Evolutionary conservation across 805 yeast species (phyloP).

Genomic region (Ogataea ganodermae): DNA sequence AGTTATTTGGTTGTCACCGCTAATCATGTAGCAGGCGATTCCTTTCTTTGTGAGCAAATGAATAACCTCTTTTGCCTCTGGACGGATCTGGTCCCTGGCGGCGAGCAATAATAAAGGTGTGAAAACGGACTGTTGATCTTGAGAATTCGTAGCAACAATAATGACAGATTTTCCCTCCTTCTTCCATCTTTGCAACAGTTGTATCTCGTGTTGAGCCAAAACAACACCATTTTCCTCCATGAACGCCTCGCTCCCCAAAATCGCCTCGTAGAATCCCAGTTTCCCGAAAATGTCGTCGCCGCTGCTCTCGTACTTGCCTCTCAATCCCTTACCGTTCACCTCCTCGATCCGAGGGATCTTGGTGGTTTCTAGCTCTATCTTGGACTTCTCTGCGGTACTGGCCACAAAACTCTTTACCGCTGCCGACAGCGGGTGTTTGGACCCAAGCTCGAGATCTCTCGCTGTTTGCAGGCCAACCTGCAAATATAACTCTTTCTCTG

Average conservation of each 20-base stretch:
- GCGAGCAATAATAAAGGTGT: conserved; percentile 52
- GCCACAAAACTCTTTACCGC: conserved; percentile 52
- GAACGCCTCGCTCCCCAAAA: conserved; percentile 63
- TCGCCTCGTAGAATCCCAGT: conserved; percentile 36
- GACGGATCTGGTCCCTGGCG: conserved; percentile 60
- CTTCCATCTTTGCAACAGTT: conserved; percentile 55
- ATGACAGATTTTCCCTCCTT: conserved; percentile 63
- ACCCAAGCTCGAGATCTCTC: conserved; percentile 60
- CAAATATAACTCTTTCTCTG: conserved; percentile 7
- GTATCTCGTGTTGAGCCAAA: conserved; percentile 38
- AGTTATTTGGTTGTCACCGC: conserved; percentile 71
- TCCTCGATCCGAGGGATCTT: conserved; percentile 52
- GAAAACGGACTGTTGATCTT: conserved; percentile 27
- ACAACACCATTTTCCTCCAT: conserved; percentile 48
- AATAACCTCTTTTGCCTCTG: conserved; percentile 58
- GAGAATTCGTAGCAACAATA: conserved; percentile 47
- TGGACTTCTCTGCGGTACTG: conserved; percentile 14
- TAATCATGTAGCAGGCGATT: conserved; percentile 70
- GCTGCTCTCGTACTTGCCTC: conserved; percentile 39
- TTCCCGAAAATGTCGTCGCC: conserved; percentile 22
- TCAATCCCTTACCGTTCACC: conserved; percentile 61
- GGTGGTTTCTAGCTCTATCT: conserved; percentile 30
- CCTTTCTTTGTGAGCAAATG: conserved; percentile 40
- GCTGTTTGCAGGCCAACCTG: conserved; percentile 47
- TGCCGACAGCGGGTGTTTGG: conserved; percentile 68